phyloP scores from a whole-genome alignment of 2,329 filamentous ascomycete species.

The Paraphoma sp. region DNA sequence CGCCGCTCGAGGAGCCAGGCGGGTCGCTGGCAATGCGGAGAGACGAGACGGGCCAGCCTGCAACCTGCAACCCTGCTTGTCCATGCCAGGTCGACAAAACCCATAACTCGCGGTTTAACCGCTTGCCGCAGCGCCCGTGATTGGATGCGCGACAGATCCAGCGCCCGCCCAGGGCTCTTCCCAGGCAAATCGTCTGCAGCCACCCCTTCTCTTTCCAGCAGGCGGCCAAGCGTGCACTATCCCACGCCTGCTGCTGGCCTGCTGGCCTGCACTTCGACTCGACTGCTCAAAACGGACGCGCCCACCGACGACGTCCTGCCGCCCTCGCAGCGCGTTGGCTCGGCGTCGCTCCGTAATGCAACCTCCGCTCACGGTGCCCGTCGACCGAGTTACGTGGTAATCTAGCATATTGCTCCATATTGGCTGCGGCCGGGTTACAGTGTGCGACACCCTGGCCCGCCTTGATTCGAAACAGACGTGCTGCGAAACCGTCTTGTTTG shows the following conservation, averaged over 20 bases:
- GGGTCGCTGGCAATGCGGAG: not conserved
- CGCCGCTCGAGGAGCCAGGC: not conserved
- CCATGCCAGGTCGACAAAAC: not conserved
- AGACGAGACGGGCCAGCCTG: not conserved
- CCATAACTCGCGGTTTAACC: conserved; percentile 22
- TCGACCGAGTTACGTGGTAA: conserved; percentile 39
- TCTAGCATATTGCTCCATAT: conserved; percentile 44
- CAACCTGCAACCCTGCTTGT: not conserved
- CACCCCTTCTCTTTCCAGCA: conserved; percentile 7
- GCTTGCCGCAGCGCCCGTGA: conserved; percentile 11
- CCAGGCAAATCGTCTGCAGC: conserved; percentile 18
- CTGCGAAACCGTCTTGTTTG: conserved; percentile 44
- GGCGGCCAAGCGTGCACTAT: not conserved
- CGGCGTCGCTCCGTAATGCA: conserved; percentile 24
- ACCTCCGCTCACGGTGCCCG: conserved; percentile 27
- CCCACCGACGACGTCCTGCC: conserved; percentile 18
- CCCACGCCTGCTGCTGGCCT: conserved; percentile 12
- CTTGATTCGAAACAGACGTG: conserved; percentile 40
- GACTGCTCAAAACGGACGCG: conserved; percentile 20
- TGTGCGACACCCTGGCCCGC: conserved; percentile 36
- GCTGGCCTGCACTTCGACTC: not conserved
- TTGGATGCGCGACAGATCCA: conserved; percentile 23
- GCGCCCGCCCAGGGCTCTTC: conserved; percentile 1
- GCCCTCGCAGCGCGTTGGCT: conserved; percentile 22
- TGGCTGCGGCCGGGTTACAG: conserved; percentile 34